These are phyloP conservation scores for Trichoderma hamatum DNA, from an alignment of 2,329 filamentous ascomycete species.

Conservation along the genomic window DNA sequence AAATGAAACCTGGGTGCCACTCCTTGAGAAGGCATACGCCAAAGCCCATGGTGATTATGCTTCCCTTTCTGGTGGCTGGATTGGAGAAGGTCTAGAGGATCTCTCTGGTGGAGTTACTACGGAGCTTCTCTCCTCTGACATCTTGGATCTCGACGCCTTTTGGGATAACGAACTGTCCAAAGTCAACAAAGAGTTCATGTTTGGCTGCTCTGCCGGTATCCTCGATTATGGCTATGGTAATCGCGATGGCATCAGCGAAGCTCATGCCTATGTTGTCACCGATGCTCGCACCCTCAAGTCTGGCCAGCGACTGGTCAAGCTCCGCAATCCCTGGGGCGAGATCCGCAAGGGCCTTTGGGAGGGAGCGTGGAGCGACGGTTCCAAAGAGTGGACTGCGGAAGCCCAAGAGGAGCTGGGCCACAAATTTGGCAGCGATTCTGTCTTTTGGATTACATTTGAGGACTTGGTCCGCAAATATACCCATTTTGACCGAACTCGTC, in stretches of 20 bases:
- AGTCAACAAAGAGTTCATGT: conserved; percentile 79
- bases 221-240: conserved; percentile 65
- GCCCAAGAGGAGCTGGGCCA: conserved; percentile 60
- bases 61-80: conserved; percentile 71
- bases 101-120: conserved; percentile 71
- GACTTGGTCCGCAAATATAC: conserved; percentile 66
- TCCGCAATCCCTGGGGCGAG: conserved; percentile 65
- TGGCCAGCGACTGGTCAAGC: conserved; percentile 59
- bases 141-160: conserved; percentile 77
- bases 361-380: conserved; percentile 62
- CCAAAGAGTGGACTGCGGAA: conserved; percentile 63
- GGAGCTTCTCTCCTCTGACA: conserved; percentile 68
- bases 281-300: conserved; percentile 56
- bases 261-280: conserved; percentile 64
- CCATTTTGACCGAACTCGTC: conserved; percentile 62
- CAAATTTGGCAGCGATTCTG: conserved; percentile 63
- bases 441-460: conserved; percentile 66
- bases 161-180: conserved; percentile 81
- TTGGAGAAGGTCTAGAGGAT: conserved; percentile 63
- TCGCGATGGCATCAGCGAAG: conserved; percentile 60
- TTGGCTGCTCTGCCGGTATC: conserved; percentile 69
- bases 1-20: conserved; percentile 80
- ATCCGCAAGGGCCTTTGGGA: conserved; percentile 61
- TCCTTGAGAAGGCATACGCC: conserved; percentile 82
- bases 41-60: conserved; percentile 81